Evolutionary conservation across 2,329 filamentous ascomycete species (phyloP), one percentile per base, ranked within the genome.

Genomic region (Apiospora arundinis): DNA sequence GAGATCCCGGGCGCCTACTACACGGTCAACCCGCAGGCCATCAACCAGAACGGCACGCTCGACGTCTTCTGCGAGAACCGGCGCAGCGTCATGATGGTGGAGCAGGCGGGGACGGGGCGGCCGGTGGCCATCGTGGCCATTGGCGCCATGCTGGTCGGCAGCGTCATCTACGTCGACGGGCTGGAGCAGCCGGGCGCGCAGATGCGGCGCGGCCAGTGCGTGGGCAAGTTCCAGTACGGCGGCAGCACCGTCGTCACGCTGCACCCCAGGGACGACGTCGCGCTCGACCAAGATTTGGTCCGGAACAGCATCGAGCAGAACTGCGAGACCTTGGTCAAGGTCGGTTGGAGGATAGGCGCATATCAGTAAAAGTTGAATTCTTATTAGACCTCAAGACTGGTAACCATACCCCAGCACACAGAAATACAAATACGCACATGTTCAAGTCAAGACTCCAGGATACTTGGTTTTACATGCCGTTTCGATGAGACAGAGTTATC

Each of bases 51-150:
- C 25, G 49, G 49, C 49, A 56, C 49, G 49, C 49, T 56, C 5
- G 49, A 56, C 49, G 49, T 56, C 49, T 56, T 56, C 25, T 56
- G 49, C 25, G 49, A 56, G 49, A 56, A 56, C 49, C 49, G 49
- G 49, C 49, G 49, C 25, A 56, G 49, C 49, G 49, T 56, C 25
- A 56, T 56, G 49, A 56, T 56, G 49, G 49, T 56, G 49, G 49
- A 56, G 14, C 49, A 56, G 25, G 14, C 49, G 5, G 25, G 25
- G 25, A 32, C 49, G 0, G 49, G 49, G 2, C 6, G 23, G 6
- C 49, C 25, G 14, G 49, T 56, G 4, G 49, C 49, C 25, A 9
- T 56, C 14, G 25, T 32, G 25, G 49, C 49, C 49, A 56, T 56
- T 16, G 49, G 49, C 14, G 49, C 49, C 49, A 56, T 56, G 49